Conservation (phyloP, 2,329 filamentous ascomycete genomes). For the Nemania bipapillata region DNA sequence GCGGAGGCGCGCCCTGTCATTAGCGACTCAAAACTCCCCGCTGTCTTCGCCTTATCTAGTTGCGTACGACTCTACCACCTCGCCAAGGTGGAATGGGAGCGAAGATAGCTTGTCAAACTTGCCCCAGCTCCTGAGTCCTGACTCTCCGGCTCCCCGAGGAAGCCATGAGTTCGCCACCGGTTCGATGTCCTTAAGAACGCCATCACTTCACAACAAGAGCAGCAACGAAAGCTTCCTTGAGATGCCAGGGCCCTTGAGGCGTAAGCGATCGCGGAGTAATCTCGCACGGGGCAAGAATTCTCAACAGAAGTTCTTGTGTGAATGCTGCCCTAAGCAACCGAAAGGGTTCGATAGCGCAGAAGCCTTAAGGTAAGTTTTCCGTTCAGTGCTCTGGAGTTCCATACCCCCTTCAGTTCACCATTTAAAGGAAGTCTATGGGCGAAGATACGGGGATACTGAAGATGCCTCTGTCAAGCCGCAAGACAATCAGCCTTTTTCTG, state of each 20-base stretch:
- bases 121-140: constrained; percentile 1
- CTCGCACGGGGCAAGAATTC: neutral
- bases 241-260: constrained; percentile 1
- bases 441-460: neutral
- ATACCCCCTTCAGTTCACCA: neutral
- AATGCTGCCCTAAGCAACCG: constrained; percentile 16
- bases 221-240: constrained; percentile 19
- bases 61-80: constrained; percentile 8
- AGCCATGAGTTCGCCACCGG: neutral
- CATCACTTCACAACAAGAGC: constrained; percentile 15
- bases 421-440: neutral
- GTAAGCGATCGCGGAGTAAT: neutral
- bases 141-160: neutral
- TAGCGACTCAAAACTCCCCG: neutral
- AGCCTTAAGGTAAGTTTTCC: constrained; percentile 4
- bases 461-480: neutral
- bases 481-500: neutral
- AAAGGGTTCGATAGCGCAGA: constrained; percentile 3
- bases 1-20: constrained; percentile 8
- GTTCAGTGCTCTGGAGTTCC: neutral
- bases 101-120: constrained; percentile 17
- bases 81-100: constrained; percentile 10
- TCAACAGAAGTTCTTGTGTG: neutral
- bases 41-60: constrained; percentile 8
- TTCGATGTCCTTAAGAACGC: neutral